phyloP scores from a whole-genome alignment of 129 eudicot genomes.

The Chrysanthemum lavandulifolium region DNA sequence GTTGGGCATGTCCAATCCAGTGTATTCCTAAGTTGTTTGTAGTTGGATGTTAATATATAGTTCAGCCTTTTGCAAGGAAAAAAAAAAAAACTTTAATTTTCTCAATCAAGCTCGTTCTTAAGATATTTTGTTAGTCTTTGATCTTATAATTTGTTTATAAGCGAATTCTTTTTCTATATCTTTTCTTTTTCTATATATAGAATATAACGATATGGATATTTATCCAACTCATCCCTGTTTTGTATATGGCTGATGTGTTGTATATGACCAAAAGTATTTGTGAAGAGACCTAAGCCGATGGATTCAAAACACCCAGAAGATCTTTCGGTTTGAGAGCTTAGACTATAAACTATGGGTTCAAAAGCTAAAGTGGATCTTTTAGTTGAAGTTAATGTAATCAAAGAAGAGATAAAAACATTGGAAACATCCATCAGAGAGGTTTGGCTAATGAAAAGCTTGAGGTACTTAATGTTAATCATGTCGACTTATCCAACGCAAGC shows the following conservation, averaged over 20 bases:
- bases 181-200: too few species aligned
- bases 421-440: slow-evolving; percentile 57
- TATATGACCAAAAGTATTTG: slow-evolving; percentile 49
- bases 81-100: too few species aligned
- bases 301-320: slow-evolving; percentile 60
- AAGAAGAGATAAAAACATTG: slow-evolving; percentile 62
- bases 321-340: slow-evolving; percentile 54
- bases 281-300: slow-evolving; percentile 73
- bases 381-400: slow-evolving; percentile 36
- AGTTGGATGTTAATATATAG: too few species aligned
- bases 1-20: too few species aligned
- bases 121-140: not conserved
- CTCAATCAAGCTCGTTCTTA: too few species aligned
- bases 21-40: too few species aligned
- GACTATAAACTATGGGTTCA: slow-evolving; percentile 33
- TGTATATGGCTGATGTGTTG: slow-evolving; percentile 13
- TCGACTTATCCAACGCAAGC: slow-evolving; percentile 70
- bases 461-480: slow-evolving; percentile 52
- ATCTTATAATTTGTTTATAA: slow-evolving; percentile 8
- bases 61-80: too few species aligned
- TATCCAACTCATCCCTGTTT: not conserved
- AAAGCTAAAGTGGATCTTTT: slow-evolving; percentile 48
- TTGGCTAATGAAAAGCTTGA: slow-evolving; percentile 55
- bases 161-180: too few species aligned
- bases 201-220: too few species aligned